phyloP scores from a whole-genome alignment of 148 eudicot species.

The Agrostemma githago region DNA sequence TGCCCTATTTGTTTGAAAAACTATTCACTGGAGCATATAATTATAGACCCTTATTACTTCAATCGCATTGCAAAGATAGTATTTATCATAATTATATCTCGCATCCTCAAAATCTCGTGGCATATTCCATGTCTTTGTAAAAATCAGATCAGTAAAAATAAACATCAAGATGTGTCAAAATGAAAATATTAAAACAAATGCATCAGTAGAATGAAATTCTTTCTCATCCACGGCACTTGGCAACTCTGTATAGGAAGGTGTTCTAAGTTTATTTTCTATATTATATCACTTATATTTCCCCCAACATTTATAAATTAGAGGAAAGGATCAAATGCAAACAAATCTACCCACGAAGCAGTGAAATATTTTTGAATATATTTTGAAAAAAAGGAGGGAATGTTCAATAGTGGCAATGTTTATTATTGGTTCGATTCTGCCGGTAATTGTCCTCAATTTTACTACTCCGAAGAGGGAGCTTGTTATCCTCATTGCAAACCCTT shows the following conservation, averaged over 20 bases:
- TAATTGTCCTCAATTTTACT: slow-evolving; percentile 35
- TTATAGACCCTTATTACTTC: too few relatives aligned
- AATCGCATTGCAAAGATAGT: too few relatives aligned
- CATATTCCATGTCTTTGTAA: too few relatives aligned
- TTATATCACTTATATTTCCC: slow-evolving; percentile 16
- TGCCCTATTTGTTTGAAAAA: too few relatives aligned
- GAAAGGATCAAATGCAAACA: background rate
- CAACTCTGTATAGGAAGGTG: slow-evolving; percentile 31
- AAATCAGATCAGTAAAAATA: too few relatives aligned
- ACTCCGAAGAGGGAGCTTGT: slow-evolving; percentile 39
- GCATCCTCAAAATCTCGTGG: too few relatives aligned
- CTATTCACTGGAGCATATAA: too few relatives aligned
- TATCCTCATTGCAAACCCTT: slow-evolving; percentile 38
- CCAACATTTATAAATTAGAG: background rate
- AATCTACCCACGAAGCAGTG: background rate
- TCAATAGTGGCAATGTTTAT: slow-evolving; percentile 32
- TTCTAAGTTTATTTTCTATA: slow-evolving; percentile 29
- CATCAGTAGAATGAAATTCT: slow-evolving; percentile 25
- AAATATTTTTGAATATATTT: too few relatives aligned
- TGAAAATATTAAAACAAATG: background rate
- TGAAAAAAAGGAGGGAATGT: slow-evolving; percentile 23
- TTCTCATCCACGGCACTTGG: slow-evolving; percentile 32
- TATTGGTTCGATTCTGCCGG: slow-evolving; percentile 48
- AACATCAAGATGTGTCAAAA: too few relatives aligned
- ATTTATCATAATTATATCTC: too few relatives aligned